phyloP scores from a whole-genome alignment of 345 rosid genomes.

The Kandelia obovata region DNA sequence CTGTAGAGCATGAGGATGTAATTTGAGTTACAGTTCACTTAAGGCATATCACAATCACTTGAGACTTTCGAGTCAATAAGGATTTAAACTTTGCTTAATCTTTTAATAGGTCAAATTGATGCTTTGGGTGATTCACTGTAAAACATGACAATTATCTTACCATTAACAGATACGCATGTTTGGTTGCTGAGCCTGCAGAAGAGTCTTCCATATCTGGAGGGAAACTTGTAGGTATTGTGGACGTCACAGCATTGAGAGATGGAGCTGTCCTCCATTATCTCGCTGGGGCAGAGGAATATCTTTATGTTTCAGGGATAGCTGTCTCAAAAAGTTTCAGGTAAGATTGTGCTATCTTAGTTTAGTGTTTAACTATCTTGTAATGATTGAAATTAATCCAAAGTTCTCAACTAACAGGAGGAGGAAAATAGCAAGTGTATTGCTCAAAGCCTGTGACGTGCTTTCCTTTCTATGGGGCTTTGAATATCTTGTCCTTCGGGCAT shows the following conservation, averaged over 20 bases:
- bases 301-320: conserved; percentile 83
- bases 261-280: conserved; percentile 48
- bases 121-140: conserved; percentile 1
- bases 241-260: conserved; percentile 63
- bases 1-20: too few relatives aligned
- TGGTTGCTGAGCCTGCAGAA: conserved; percentile 60
- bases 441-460: conserved; percentile 68
- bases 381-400: not conserved
- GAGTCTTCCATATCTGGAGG: conserved; percentile 19
- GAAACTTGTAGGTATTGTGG: conserved; percentile 70
- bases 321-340: conserved; percentile 61
- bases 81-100: not conserved
- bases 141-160: conserved; percentile 6
- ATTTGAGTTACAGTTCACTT: too few relatives aligned
- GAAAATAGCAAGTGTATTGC: conserved; percentile 65
- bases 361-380: not conserved
- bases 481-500: conserved; percentile 65
- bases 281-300: conserved; percentile 57
- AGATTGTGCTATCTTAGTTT: not conserved
- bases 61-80: not conserved
- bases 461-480: conserved; percentile 57
- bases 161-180: conserved; percentile 64
- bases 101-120: conserved; percentile 11
- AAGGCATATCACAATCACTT: not conserved
- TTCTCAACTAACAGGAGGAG: conserved; percentile 43